Conservation (phyloP, 148 eudicot genomes). For the Pouteria glomerata region DNA sequence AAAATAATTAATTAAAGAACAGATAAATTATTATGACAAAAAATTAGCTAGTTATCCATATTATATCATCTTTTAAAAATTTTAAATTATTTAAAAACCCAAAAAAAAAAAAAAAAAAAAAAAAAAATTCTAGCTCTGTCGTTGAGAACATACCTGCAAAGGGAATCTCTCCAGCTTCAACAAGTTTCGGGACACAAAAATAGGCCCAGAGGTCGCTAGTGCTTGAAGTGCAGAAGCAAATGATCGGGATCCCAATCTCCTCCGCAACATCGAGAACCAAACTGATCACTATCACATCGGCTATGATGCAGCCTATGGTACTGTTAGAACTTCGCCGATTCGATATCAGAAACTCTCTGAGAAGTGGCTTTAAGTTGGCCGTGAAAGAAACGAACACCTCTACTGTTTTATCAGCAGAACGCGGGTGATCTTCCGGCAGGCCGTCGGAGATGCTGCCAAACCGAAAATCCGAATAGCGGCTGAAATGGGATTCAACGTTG, state of each 20-base stretch:
- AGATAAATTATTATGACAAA: too few species aligned
- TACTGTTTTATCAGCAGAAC: background rate
- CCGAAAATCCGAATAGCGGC: background rate
- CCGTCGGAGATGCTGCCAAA: background rate
- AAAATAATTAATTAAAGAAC: too few species aligned
- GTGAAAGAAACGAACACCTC: too few species aligned
- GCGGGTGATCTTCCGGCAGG: constrained; percentile 4
- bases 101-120: too few species aligned
- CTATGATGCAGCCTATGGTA: constrained; percentile 22
- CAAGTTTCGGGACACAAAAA: constrained; percentile 25
- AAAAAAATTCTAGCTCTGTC: too few species aligned
- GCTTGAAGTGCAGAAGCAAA: constrained; percentile 32
- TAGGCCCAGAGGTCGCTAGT: constrained; percentile 32
- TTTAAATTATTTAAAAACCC: too few species aligned
- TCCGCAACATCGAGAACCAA: constrained; percentile 18
- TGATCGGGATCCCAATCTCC: constrained; percentile 30
- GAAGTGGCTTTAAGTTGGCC: background rate
- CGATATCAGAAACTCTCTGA: background rate
- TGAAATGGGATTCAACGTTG: background rate
- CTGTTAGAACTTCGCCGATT: background rate
- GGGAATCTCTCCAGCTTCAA: constrained; percentile 19
- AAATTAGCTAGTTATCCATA: too few species aligned
- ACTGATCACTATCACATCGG: constrained; percentile 28
- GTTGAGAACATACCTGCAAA: too few species aligned
- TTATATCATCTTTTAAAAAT: too few species aligned